phyloP scores from a whole-genome alignment of 208 protist genomes.

The Willaertia magna region DNA sequence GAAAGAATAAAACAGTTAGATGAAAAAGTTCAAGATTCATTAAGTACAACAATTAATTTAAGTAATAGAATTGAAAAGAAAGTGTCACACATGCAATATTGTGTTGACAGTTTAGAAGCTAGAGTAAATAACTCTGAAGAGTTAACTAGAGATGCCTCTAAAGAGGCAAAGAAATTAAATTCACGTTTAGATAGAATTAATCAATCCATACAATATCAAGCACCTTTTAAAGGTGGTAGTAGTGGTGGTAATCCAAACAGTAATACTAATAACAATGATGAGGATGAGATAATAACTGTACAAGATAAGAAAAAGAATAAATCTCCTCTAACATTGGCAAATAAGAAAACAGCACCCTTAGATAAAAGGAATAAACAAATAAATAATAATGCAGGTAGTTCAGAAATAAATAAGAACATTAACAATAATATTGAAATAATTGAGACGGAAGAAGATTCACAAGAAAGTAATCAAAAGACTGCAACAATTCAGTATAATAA shows the following conservation, averaged over 20 bases:
- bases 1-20: neutral
- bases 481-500: too few species aligned
- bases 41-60: neutral
- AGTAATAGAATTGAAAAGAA: neutral
- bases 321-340: too few species aligned
- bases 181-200: neutral
- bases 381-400: too few species aligned
- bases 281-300: neutral
- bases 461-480: too few species aligned
- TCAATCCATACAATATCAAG: too few species aligned
- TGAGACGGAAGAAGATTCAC: too few species aligned
- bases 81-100: neutral
- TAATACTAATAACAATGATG: neutral
- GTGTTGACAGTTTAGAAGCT: neutral
- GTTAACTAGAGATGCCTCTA: neutral
- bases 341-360: too few species aligned
- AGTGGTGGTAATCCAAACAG: too few species aligned
- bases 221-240: too few species aligned
- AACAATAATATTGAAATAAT: too few species aligned
- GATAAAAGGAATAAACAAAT: too few species aligned
- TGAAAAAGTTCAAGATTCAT: neutral
- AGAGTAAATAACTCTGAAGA: neutral
- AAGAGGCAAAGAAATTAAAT: neutral
- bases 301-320: neutral
- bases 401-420: too few species aligned